Evolutionary conservation across 1,139 yeast genomes (phyloP).

Genomic region (Chernovozyma sophiae-reginae): DNA sequence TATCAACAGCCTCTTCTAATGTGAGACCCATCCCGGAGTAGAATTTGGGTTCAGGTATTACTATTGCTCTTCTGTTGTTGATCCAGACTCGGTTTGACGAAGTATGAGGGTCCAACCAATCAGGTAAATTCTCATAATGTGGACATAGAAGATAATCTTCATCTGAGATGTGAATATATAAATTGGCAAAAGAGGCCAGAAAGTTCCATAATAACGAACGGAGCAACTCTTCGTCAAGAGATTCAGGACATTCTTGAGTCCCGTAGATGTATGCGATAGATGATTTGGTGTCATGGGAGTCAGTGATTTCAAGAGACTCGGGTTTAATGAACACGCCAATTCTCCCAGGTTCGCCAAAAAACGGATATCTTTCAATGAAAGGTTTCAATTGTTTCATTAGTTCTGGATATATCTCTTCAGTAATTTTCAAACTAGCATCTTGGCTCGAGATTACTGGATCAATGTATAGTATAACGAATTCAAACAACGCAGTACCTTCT

Average conservation of each 20-base stretch:
- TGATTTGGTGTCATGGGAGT: no score
- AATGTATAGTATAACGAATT: conserved; percentile 5
- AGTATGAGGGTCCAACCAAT: conserved; percentile 38
- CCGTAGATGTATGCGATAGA: conserved; percentile 44
- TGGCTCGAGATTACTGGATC: conserved; percentile 1
- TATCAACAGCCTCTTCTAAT: conserved; percentile 27
- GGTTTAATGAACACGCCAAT: neutral
- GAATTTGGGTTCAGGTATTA: conserved; percentile 22
- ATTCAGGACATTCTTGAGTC: conserved; percentile 38
- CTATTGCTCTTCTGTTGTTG: conserved; percentile 25
- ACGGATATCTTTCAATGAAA: conserved; percentile 40
- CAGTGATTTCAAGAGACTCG: neutral
- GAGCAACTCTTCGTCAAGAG: conserved; percentile 44
- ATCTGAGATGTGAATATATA: conserved; percentile 47
- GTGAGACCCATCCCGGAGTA: conserved; percentile 14
- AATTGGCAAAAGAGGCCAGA: conserved; percentile 18
- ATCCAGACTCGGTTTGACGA: conserved; percentile 45
- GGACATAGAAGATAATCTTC: conserved; percentile 55
- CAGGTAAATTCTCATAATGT: conserved; percentile 39
- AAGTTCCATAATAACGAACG: conserved; percentile 34
- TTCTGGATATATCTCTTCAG: conserved; percentile 1
- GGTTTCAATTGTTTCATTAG: conserved; percentile 25
- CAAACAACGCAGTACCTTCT: conserved; percentile 6
- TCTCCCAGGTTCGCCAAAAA: conserved; percentile 8
- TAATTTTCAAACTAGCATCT: neutral